Evolutionary conservation across 768 basidiomycete genomes (phyloP), one percentile per base, ranked within the genome.

Genomic region (Xerocomus spinulosus): DNA sequence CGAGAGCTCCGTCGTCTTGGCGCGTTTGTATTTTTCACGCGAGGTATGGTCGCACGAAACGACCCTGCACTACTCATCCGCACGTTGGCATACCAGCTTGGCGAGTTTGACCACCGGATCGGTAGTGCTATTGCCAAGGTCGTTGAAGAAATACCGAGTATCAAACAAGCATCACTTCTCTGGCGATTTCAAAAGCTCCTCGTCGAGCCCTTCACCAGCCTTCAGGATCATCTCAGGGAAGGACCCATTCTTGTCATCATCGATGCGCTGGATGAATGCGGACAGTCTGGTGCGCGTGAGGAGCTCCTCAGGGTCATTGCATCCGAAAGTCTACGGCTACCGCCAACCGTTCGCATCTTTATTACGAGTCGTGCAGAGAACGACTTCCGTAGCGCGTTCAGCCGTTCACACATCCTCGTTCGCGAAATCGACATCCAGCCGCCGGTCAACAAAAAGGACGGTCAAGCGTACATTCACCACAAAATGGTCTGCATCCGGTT

Each of bases 201-300:
- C 18, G 49, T 66, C n/a, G 60, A 68, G 13, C 68, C 69, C 0
- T 52, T 70, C 14, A 36, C 52, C n/a, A 43, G 43, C 20, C 17
- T 56, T 29, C 15, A 33, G 5, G 52, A 56, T 46, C 49, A 36
- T 54, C 44, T 42, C 53, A 50, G 46, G 49, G 60, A 49, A 30
- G 66, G 66, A 0, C 64, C 66, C 6, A 55, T 64, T 23, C 42
- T 70, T 15, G 29, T 70, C 9, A 43, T 71, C n/a, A 67, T 70
- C 43, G 69, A 70, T 25, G 67, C 66, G 3, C 54, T 70, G 1
- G 70, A 70, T 34, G 70, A 70, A 49, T 71, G 69, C 20, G 54
- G 51, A 13, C 53, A 55, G 15, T 54, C 59, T 4, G 18, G 34
- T 5, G 46, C 53, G 8, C 58, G 68, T 14, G 55, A 61, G 20